These are phyloP conservation scores for Stachybotrys elegans DNA, from an alignment of 2,329 filamentous ascomycete genomes.

Conservation along the genomic window DNA sequence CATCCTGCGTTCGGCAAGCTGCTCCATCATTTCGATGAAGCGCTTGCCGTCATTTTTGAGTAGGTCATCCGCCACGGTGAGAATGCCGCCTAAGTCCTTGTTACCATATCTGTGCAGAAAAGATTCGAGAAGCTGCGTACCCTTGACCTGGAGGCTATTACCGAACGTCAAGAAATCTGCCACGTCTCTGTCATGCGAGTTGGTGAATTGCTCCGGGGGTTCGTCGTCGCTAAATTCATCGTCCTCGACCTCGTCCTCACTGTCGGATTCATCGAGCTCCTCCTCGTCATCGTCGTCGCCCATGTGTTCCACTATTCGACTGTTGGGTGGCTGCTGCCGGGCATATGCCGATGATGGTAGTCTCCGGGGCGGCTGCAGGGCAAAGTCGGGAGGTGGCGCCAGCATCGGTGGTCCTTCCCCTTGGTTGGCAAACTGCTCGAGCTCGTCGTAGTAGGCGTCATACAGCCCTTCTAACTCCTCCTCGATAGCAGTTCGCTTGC, in stretches of 20 bases:
- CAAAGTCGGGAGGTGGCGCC: conserved; percentile 53
- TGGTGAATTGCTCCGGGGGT: conserved; percentile 63
- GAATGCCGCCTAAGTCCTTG: conserved; percentile 75
- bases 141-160: conserved; percentile 92
- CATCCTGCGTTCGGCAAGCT: conserved; percentile 95
- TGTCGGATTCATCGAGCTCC: conserved; percentile 45
- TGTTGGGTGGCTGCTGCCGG: conserved; percentile 34
- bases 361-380: conserved; percentile 53
- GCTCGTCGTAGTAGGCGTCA: conserved; percentile 96
- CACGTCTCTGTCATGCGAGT: conserved; percentile 58
- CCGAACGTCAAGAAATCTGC: conserved; percentile 96
- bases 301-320: conserved; percentile 63
- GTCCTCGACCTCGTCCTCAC: conserved; percentile 50
- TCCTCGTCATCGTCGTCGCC: conserved; percentile 52
- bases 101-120: conserved; percentile 40
- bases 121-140: conserved; percentile 47
- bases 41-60: conserved; percentile 99
- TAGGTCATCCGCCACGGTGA: conserved; percentile 96
- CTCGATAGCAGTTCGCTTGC: conserved; percentile 94
- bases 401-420: conserved; percentile 57
- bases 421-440: conserved; percentile 94
- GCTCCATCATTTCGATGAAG: conserved; percentile 99
- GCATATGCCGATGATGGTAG: conserved; percentile 54
- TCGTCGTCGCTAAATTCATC: conserved; percentile 64
- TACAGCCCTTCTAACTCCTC: conserved; percentile 97